These are phyloP conservation scores for Dioscorea dumetorum DNA, from an alignment of 106 monocot species.

Conservation along the genomic window DNA sequence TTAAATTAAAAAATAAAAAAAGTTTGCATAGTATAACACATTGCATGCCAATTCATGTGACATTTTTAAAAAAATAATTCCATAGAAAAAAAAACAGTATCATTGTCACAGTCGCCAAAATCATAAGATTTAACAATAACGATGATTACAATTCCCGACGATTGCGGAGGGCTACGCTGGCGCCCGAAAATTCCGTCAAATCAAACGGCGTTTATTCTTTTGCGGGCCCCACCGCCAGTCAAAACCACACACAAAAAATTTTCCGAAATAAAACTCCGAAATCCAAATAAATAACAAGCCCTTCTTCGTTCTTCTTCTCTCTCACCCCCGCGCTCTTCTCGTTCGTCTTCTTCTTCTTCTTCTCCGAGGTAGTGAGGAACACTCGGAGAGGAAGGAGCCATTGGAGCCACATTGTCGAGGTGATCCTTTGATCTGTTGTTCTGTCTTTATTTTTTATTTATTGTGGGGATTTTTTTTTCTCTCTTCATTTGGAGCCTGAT, in stretches of 20 bases:
- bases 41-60: too few species aligned
- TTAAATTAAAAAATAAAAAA: too few species aligned
- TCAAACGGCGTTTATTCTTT: not conserved
- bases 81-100: too few species aligned
- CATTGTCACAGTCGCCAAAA: too few species aligned
- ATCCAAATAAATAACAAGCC: too few species aligned
- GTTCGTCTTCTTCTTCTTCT: not conserved
- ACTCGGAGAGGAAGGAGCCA: not conserved
- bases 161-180: not conserved
- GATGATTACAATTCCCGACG: too few species aligned
- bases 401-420: not conserved
- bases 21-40: too few species aligned
- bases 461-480: not conserved
- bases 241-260: too few species aligned
- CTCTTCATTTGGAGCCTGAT: too few species aligned
- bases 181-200: not conserved
- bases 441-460: not conserved
- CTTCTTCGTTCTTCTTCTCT: not conserved
- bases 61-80: too few species aligned
- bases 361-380: not conserved
- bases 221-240: not conserved
- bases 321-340: not conserved
- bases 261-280: too few species aligned
- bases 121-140: too few species aligned
- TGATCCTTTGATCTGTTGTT: not conserved